phyloP scores from a whole-genome alignment of 106 monocot genomes.

The Hemerocallis citrina region DNA sequence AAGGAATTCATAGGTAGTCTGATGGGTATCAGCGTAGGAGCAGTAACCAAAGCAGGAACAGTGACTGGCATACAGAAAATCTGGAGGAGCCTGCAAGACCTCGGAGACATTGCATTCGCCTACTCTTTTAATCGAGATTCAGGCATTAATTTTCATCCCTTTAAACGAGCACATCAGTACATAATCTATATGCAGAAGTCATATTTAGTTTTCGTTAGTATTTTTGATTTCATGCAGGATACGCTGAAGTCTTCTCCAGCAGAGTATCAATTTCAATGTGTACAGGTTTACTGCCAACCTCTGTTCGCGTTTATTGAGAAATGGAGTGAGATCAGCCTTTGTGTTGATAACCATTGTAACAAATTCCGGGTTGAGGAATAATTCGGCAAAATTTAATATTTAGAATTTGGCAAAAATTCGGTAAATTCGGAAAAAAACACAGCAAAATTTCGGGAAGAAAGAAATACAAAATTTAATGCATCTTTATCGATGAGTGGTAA shows the following conservation, averaged over 20 bases:
- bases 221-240: conserved; percentile 11
- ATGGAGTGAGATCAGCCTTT: conserved; percentile 8
- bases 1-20: conserved; percentile 18
- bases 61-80: conserved; percentile 23
- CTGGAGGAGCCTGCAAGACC: conserved; percentile 36
- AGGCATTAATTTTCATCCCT: conserved; percentile 8
- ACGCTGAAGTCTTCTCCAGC: conserved; percentile 34
- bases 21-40: conserved; percentile 26
- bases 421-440: too few species aligned
- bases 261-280: too few species aligned
- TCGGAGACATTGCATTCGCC: conserved; percentile 56
- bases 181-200: too few species aligned
- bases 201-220: too few species aligned
- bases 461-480: too few species aligned
- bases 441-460: too few species aligned
- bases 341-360: conserved; percentile 6
- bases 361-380: too few species aligned
- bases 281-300: conserved; percentile 15
- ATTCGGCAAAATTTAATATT: too few species aligned
- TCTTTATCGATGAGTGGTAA: too few species aligned
- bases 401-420: too few species aligned
- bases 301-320: conserved; percentile 10
- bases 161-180: too few species aligned
- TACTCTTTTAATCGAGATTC: conserved; percentile 55
- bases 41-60: conserved; percentile 8